Percentiles rank a stretch among this genome's conserved stretches.
Evolutionary conservation across 2,329 filamentous ascomycete genomes (phyloP).

Genomic region (Talaromyces verruculosus): DNA sequence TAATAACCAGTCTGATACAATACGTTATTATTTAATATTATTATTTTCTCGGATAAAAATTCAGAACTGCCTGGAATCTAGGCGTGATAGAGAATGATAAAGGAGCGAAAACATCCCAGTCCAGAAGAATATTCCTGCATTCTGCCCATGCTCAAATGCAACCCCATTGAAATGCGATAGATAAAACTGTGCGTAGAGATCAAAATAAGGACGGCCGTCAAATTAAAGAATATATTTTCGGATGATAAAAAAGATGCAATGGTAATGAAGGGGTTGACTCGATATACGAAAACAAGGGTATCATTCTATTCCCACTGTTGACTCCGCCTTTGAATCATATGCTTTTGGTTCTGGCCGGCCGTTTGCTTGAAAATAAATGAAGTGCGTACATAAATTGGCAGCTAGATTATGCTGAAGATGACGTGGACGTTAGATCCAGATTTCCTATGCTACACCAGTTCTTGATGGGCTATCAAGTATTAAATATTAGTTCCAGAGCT

Average conservation of each 20-base stretch:
- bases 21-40: neutral
- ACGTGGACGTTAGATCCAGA: constrained; percentile 26
- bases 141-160: neutral
- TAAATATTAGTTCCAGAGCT: constrained; percentile 21
- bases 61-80: neutral
- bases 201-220: neutral
- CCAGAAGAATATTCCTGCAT: neutral
- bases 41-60: neutral
- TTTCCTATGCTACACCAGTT: constrained; percentile 46
- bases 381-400: neutral
- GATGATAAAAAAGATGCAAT: neutral
- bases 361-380: neutral
- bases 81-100: neutral
- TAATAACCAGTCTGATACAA: neutral
- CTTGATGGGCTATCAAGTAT: constrained; percentile 40
- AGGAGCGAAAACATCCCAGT: neutral
- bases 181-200: neutral
- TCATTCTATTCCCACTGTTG: constrained; percentile 2
- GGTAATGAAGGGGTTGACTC: neutral
- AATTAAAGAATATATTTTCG: neutral
- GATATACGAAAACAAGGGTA: constrained; percentile 12
- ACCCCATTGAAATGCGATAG: neutral
- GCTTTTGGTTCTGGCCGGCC: neutral
- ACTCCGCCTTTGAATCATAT: neutral
- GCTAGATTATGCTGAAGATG: neutral